Conservation (phyloP, 345 rosid genomes). For the Kernera saxatilis region DNA sequence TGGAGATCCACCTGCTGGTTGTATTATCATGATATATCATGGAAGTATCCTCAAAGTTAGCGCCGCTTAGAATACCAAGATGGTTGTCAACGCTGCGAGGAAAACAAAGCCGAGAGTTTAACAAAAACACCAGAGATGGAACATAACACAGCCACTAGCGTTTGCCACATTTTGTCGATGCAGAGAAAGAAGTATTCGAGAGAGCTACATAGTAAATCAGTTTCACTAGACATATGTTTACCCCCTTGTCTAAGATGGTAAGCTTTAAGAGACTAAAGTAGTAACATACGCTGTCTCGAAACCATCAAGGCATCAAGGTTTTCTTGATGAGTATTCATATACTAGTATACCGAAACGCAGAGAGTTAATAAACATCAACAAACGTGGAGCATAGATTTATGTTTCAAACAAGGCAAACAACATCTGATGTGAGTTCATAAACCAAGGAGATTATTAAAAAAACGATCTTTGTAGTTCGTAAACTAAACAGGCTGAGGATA, state of each 20-base stretch:
- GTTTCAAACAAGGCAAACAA: not conserved
- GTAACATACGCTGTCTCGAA: too few species aligned
- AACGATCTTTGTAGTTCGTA: not conserved
- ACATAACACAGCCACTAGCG: not conserved
- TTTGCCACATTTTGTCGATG: not conserved
- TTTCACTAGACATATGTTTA: too few species aligned
- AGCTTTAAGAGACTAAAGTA: too few species aligned
- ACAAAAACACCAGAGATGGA: not conserved
- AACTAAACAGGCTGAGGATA: not conserved
- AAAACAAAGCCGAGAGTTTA: not conserved
- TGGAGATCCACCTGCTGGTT: constrained; percentile 60
- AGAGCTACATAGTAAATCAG: not conserved
- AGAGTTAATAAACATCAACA: too few species aligned
- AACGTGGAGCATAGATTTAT: not conserved
- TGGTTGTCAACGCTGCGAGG: constrained; percentile 51
- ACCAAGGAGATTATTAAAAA: not conserved
- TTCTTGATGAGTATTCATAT: too few species aligned
- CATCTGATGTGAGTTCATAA: not conserved
- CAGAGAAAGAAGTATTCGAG: not conserved
- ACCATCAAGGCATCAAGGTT: too few species aligned
- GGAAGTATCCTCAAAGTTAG: constrained; percentile 40
- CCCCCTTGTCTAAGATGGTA: too few species aligned
- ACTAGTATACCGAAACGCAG: too few species aligned
- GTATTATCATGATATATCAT: constrained; percentile 51
- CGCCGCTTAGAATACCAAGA: constrained; percentile 49